These are phyloP conservation scores for Thermoascus crustaceus DNA, from an alignment of 2,329 filamentous ascomycete genomes.

Conservation along the genomic window DNA sequence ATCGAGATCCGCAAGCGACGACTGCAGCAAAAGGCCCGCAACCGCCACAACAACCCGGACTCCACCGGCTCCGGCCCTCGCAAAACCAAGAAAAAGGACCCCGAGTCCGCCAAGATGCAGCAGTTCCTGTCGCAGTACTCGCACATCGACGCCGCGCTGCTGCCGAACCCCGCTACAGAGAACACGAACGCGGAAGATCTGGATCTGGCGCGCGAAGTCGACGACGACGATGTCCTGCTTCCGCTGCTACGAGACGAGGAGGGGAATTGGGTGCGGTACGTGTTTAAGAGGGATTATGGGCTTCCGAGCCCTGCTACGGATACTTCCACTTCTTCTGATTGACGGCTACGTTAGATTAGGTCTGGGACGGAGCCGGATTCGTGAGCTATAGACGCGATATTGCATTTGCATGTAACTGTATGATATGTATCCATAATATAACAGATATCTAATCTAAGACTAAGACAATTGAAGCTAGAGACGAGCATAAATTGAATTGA, in stretches of 20 bases:
- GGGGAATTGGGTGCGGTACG: constrained; percentile 29
- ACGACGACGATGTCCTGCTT: constrained; percentile 26
- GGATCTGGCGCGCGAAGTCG: too few species aligned
- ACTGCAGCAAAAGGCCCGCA: constrained; percentile 1
- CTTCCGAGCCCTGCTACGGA: too few species aligned
- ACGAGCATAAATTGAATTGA: too few species aligned
- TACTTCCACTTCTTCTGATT: too few species aligned
- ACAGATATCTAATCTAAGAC: too few species aligned
- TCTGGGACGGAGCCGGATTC: too few species aligned
- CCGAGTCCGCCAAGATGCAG: constrained; percentile 25
- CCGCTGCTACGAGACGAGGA: constrained; percentile 31
- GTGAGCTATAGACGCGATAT: too few species aligned
- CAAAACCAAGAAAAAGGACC: constrained; percentile 3
- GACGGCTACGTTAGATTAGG: too few species aligned
- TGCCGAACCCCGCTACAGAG: constrained; percentile 8
- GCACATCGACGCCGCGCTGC: constrained; percentile 33
- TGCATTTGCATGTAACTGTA: too few species aligned
- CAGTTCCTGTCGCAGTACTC: constrained; percentile 36
- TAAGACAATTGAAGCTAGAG: too few species aligned
- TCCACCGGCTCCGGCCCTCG: not conserved
- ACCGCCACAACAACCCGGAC: constrained; percentile 5
- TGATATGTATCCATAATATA: too few species aligned
- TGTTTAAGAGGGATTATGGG: constrained; percentile 39
- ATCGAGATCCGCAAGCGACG: constrained; percentile 14
- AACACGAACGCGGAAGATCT: constrained; percentile 14